These are phyloP conservation scores for Aristolochia contorta DNA, from an alignment of 164 flowering plant genomes.

Conservation along the genomic window DNA sequence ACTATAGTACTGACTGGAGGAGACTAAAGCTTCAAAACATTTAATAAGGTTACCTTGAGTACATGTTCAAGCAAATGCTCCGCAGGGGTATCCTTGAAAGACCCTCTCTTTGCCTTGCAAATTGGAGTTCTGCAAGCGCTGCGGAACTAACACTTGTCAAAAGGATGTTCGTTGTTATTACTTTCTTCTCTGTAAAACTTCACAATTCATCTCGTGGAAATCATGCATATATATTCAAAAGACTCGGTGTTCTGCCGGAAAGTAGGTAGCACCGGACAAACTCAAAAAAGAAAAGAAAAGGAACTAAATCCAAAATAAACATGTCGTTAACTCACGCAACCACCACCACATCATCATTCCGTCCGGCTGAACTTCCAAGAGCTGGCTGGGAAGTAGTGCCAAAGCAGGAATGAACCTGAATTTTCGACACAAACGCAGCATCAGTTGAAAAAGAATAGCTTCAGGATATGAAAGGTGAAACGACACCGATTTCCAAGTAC, in stretches of 20 bases:
- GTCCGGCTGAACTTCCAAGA: no score
- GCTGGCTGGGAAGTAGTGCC: no score
- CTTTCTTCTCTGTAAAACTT: no score
- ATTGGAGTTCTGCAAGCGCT: slow-evolving; percentile 70
- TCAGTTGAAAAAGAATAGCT: no score
- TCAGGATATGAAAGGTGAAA: no score
- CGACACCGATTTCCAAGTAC: no score
- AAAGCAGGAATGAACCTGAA: no score
- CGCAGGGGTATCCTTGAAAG: slow-evolving; percentile 78
- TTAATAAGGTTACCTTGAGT: slow-evolving; percentile 42
- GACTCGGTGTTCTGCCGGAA: not conserved
- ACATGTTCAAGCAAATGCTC: slow-evolving; percentile 88
- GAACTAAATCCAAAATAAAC: no score
- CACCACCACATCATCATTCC: slow-evolving; percentile 71
- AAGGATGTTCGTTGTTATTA: no score
- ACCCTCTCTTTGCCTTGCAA: slow-evolving; percentile 88
- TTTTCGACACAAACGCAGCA: no score
- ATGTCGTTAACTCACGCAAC: slow-evolving; percentile 66
- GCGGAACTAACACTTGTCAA: not conserved
- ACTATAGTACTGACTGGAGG: no score
- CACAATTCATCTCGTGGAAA: not conserved
- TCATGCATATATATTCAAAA: not conserved
- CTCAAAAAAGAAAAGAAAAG: not conserved
- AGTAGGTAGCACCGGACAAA: not conserved
- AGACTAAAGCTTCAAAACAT: no score